These are phyloP conservation scores for Picochlorum sp. DNA, from an alignment of 139 green algal genomes.

Conservation along the genomic window DNA sequence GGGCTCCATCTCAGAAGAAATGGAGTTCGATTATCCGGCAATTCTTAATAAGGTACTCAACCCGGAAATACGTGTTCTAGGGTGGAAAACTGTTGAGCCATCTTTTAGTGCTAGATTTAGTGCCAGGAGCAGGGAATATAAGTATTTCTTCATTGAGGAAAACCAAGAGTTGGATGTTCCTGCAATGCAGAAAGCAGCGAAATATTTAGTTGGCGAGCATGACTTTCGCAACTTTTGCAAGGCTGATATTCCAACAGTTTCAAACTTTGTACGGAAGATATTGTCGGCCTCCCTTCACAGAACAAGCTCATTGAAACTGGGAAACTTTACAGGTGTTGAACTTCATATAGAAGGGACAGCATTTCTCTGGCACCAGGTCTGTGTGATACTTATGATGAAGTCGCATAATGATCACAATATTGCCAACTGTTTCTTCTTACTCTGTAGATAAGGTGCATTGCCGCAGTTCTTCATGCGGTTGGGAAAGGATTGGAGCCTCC, in stretches of 20 bases:
- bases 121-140: constrained; percentile 68
- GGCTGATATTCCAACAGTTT: constrained; percentile 41
- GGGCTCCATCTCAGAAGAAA: constrained; percentile 8
- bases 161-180: constrained; percentile 49
- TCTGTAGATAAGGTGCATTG: constrained; percentile 78
- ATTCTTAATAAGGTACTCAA: constrained; percentile 64
- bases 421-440: constrained; percentile 29
- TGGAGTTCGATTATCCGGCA: constrained; percentile 76
- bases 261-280: constrained; percentile 53
- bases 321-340: constrained; percentile 36
- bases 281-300: constrained; percentile 22
- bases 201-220: constrained; percentile 71
- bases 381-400: background rate
- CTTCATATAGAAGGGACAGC: constrained; percentile 45
- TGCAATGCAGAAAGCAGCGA: constrained; percentile 65
- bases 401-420: constrained; percentile 6
- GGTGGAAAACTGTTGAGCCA: constrained; percentile 56
- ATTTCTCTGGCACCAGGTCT: constrained; percentile 83
- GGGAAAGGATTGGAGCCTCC: constrained; percentile 68
- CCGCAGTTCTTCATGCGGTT: constrained; percentile 84
- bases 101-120: constrained; percentile 81
- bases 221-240: constrained; percentile 98
- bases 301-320: background rate
- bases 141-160: constrained; percentile 74
- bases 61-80: constrained; percentile 67